A percentile compares a stretch with the other conserved stretches of the same genome.
phyloP scores from a whole-genome alignment of 768 basidiomycete genomes.

The Lactarius sp. region DNA sequence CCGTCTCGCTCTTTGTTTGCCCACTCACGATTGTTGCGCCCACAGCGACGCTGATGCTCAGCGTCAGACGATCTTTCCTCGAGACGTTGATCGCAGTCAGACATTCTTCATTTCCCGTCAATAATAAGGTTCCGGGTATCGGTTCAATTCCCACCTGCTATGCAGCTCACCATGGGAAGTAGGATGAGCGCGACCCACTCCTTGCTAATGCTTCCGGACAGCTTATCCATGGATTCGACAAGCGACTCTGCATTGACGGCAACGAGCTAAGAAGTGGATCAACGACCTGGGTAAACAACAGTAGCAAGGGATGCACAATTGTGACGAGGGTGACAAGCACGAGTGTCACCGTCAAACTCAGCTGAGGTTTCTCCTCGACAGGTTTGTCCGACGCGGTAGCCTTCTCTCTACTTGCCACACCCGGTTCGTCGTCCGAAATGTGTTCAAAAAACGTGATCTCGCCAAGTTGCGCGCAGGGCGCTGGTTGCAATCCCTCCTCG shows the following conservation, averaged over 20 bases:
- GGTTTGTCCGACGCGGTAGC: background rate
- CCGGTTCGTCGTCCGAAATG: conserved; percentile 6
- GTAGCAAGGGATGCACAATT: conserved; percentile 14
- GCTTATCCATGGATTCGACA: conserved; percentile 78
- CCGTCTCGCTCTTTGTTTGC: background rate
- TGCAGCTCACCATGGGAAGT: conserved; percentile 76
- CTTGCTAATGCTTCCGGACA: conserved; percentile 66
- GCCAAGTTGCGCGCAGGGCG: background rate
- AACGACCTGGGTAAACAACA: background rate
- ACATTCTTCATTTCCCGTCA: conserved; percentile 50
- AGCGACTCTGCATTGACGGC: conserved; percentile 66
- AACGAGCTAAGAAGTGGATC: conserved; percentile 38
- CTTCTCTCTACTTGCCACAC: background rate
- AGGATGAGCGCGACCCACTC: conserved; percentile 90
- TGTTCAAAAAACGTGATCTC: conserved; percentile 12
- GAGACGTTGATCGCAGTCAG: conserved; percentile 89
- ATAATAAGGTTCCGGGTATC: background rate
- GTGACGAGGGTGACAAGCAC: conserved; percentile 16
- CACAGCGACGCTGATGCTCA: conserved; percentile 81
- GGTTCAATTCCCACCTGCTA: conserved; percentile 50
- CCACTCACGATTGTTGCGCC: conserved; percentile 65
- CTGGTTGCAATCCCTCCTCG: conserved; percentile 11
- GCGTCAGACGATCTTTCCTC: conserved; percentile 73
- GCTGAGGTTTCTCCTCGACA: conserved; percentile 15
- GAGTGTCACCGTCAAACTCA: conserved; percentile 23